phyloP scores from a whole-genome alignment of 2,329 filamentous ascomycete genomes.

The Penicillium sp. region DNA sequence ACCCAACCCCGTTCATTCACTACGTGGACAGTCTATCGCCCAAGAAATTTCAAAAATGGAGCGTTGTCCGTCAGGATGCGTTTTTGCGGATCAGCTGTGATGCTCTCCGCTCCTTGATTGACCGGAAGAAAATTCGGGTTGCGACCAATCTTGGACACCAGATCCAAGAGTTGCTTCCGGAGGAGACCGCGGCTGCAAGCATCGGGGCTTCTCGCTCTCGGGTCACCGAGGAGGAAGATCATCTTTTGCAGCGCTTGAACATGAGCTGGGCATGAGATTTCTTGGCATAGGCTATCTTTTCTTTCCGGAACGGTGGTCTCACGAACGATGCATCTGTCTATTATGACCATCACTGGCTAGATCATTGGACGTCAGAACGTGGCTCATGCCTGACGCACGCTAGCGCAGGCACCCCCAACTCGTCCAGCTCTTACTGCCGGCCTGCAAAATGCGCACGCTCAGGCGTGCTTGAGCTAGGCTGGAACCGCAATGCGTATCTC shows the following conservation, averaged over 20 bases:
- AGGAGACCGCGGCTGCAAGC: slow-evolving; percentile 11
- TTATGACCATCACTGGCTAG: too few species aligned
- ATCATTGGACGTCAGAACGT: too few species aligned
- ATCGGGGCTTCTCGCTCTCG: slow-evolving; percentile 11
- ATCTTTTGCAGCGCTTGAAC: slow-evolving; percentile 21
- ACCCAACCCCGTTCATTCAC: slow-evolving; percentile 26
- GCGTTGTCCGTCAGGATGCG: slow-evolving; percentile 19
- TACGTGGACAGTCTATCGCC: slow-evolving; percentile 22
- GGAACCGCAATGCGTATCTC: not conserved
- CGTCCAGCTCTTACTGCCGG: too few species aligned
- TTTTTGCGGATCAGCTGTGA: slow-evolving; percentile 33
- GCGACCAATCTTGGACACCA: slow-evolving; percentile 26
- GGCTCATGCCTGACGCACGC: too few species aligned
- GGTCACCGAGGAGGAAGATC: slow-evolving; percentile 18
- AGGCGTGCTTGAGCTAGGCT: too few species aligned
- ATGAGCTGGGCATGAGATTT: slow-evolving; percentile 8
- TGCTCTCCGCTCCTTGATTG: slow-evolving; percentile 33
- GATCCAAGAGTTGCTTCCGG: slow-evolving; percentile 28
- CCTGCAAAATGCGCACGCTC: too few species aligned
- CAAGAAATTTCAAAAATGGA: slow-evolving; percentile 14
- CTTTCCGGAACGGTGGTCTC: not conserved
- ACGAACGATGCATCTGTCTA: not conserved
- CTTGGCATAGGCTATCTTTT: not conserved
- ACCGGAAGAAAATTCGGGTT: slow-evolving; percentile 26
- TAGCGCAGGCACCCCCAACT: too few species aligned